A percentile compares a stretch with the other conserved stretches of the same genome.
Evolutionary conservation across 371 early-diverging fungal genomes (phyloP).

Genomic region (Apophysomyces trapeziformis): DNA sequence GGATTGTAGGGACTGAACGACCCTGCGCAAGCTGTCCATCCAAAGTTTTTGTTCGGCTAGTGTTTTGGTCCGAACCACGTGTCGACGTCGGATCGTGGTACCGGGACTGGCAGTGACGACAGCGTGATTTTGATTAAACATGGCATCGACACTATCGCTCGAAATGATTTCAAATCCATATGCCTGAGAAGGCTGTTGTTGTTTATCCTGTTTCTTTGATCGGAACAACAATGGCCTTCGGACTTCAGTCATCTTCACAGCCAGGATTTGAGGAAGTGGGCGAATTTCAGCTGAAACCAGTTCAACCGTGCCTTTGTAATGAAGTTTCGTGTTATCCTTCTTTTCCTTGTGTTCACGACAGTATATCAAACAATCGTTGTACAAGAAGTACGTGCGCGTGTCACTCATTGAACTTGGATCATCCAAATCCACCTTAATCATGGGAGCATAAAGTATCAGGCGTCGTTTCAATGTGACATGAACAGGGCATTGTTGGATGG

Average conservation of each 20-base stretch:
- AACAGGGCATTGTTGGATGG: constrained; percentile 28
- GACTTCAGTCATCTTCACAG: constrained; percentile 4
- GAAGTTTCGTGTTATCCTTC: constrained; percentile 12
- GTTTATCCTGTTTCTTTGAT: constrained; percentile 23
- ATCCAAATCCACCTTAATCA: constrained; percentile 35
- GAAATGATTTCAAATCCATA: constrained; percentile 14
- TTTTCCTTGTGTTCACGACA: constrained; percentile 25
- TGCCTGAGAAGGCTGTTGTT: constrained; percentile 13
- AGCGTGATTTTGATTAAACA: constrained; percentile 5
- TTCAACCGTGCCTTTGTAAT: constrained; percentile 26
- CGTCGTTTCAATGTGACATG: constrained; percentile 29
- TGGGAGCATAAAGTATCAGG: constrained; percentile 23
- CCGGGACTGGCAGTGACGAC: background rate
- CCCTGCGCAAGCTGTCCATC: constrained; percentile 10
- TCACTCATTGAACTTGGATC: constrained; percentile 26
- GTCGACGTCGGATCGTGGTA: constrained; percentile 2
- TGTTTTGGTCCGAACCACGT: constrained; percentile 8
- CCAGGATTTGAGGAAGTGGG: constrained; percentile 7
- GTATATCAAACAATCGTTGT: constrained; percentile 27
- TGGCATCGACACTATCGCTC: constrained; percentile 1
- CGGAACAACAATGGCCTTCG: constrained; percentile 17
- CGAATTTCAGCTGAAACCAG: constrained; percentile 21
- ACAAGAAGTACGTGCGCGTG: constrained; percentile 33
- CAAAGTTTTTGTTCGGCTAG: constrained; percentile 12
- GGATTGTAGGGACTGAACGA: constrained; percentile 11